Conservation (phyloP, 495 filamentous ascomycete species). For the Thermochaetoides thermophila region DNA sequence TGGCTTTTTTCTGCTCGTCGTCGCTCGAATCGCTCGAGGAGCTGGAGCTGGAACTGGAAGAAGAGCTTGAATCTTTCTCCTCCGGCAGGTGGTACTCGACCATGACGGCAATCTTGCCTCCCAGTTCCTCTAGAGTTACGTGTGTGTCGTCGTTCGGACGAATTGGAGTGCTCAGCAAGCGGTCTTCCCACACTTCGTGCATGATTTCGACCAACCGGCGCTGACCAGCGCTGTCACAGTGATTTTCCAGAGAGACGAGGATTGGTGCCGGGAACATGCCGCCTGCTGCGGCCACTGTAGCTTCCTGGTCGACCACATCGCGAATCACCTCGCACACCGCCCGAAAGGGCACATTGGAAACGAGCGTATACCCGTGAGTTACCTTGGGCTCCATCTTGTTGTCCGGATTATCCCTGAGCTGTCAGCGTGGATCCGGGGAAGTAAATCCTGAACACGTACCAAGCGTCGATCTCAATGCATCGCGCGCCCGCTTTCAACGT, state of each 20-base stretch:
- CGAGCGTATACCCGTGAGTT: constrained; percentile 41
- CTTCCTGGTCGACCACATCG: constrained; percentile 32
- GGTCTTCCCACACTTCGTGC: constrained; percentile 35
- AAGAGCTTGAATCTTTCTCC: constrained; percentile 18
- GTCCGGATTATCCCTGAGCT: constrained; percentile 29
- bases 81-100: constrained; percentile 40
- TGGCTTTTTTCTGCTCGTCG: constrained; percentile 27
- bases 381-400: constrained; percentile 37
- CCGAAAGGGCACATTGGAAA: constrained; percentile 39
- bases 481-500: constrained; percentile 34
- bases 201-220: constrained; percentile 36
- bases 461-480: constrained; percentile 45
- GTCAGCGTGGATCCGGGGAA: not conserved
- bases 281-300: constrained; percentile 10
- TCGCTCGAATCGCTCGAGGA: constrained; percentile 23
- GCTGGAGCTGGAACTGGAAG: constrained; percentile 12
- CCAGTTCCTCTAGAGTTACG: constrained; percentile 31
- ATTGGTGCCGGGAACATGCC: constrained; percentile 31
- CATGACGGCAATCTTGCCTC: constrained; percentile 37
- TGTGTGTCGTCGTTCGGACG: constrained; percentile 24
- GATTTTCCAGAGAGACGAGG: constrained; percentile 40
- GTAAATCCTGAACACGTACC: constrained; percentile 15
- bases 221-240: constrained; percentile 33
- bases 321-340: constrained; percentile 36
- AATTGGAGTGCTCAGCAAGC: constrained; percentile 32